Conservation (phyloP, 768 basidiomycete species). For the Pisolithus microcarpus region DNA sequence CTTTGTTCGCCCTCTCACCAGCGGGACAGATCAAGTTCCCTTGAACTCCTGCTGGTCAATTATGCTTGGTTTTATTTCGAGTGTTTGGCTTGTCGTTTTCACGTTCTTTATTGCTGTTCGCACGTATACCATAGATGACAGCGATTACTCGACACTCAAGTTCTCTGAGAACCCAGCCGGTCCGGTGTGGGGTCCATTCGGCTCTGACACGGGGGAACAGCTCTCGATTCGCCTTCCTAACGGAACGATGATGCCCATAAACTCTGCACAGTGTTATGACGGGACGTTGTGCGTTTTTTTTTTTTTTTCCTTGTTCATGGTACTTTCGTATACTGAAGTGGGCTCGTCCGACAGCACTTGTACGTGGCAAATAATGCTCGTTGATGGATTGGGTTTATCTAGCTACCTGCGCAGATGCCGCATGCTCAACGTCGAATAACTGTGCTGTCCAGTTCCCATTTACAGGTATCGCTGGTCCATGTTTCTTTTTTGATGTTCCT, state of each 20-base stretch:
- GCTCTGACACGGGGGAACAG: slow-evolving; percentile 14
- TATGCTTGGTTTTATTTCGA: slow-evolving; percentile 6
- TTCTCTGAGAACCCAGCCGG: slow-evolving; percentile 23
- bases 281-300: slow-evolving; percentile 18
- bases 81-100: slow-evolving; percentile 1
- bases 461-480: slow-evolving; percentile 7
- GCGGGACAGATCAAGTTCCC: background rate
- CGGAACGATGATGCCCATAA: slow-evolving; percentile 18
- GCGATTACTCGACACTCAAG: slow-evolving; percentile 18
- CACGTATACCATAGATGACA: slow-evolving; percentile 23
- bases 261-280: slow-evolving; percentile 18
- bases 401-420: slow-evolving; percentile 12
- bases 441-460: slow-evolving; percentile 21
- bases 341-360: slow-evolving; percentile 15
- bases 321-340: background rate
- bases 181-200: slow-evolving; percentile 21
- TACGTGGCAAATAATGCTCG: slow-evolving; percentile 4
- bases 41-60: background rate
- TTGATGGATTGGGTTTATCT: background rate
- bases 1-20: background rate
- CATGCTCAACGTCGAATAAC: slow-evolving; percentile 16
- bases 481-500: background rate
- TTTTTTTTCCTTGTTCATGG: too few relatives aligned
- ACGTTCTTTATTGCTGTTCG: slow-evolving; percentile 4
- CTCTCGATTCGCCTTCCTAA: slow-evolving; percentile 18